These are phyloP conservation scores for Lasiodiplodia sp. DNA, from an alignment of 2,329 filamentous ascomycete genomes.

Conservation along the genomic window DNA sequence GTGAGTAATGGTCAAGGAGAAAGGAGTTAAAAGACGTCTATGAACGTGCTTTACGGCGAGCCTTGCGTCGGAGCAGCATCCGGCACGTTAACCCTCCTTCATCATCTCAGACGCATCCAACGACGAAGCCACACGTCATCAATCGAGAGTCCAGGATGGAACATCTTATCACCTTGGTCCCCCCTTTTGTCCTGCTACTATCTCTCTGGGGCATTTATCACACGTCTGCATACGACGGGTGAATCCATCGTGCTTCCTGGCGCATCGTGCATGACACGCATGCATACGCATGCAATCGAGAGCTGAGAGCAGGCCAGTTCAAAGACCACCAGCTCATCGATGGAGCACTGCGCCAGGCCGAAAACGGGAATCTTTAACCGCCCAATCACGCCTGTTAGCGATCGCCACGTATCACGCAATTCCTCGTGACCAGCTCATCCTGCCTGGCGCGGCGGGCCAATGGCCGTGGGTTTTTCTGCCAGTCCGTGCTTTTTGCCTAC, in stretches of 20 bases:
- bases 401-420: constrained; percentile 9
- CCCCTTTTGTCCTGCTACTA: background rate
- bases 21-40: background rate
- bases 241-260: background rate
- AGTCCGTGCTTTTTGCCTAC: background rate
- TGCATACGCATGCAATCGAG: constrained; percentile 4
- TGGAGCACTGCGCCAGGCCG: constrained; percentile 9
- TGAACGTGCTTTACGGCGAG: background rate
- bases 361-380: constrained; percentile 22
- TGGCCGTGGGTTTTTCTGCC: background rate
- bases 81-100: background rate
- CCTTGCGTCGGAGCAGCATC: background rate
- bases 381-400: constrained; percentile 4
- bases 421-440: background rate
- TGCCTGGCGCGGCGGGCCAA: background rate
- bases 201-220: background rate
- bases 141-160: background rate
- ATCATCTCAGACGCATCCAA: background rate
- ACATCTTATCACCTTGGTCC: background rate
- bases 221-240: background rate
- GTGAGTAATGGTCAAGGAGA: background rate
- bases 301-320: background rate
- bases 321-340: constrained; percentile 1
- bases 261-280: constrained; percentile 6
- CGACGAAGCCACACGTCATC: constrained; percentile 13